These are phyloP conservation scores for Xylariomycetidae sp. DNA, from an alignment of 2,329 filamentous ascomycete genomes.

Conservation along the genomic window DNA sequence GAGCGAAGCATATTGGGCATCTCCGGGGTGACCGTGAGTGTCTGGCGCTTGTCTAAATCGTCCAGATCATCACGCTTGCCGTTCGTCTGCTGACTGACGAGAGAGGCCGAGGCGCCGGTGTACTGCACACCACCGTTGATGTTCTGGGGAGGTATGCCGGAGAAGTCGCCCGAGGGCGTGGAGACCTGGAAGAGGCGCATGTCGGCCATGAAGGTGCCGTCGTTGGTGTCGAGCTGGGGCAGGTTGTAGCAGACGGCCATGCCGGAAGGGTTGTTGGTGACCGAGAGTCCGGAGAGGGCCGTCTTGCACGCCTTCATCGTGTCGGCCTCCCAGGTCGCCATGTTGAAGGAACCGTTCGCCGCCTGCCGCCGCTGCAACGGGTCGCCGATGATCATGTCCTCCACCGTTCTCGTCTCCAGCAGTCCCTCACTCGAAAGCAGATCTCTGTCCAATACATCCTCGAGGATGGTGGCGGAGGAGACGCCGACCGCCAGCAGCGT, in stretches of 20 bases:
- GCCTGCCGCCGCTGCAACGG: conserved; percentile 15
- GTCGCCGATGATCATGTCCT: too few species aligned
- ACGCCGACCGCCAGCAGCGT: conserved; percentile 31
- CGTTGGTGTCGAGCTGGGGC: conserved; percentile 59
- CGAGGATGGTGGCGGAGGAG: conserved; percentile 19
- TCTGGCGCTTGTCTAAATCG: conserved; percentile 14
- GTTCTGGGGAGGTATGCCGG: conserved; percentile 43
- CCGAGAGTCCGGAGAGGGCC: conserved; percentile 48
- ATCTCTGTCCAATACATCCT: conserved; percentile 9
- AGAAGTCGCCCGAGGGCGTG: conserved; percentile 47
- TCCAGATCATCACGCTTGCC: conserved; percentile 3
- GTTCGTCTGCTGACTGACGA: conserved; percentile 28
- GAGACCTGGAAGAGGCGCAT: conserved; percentile 67
- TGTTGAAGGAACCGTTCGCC: conserved; percentile 35
- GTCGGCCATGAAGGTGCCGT: conserved; percentile 71
- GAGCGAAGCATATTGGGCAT: conserved; percentile 59
- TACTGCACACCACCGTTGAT: conserved; percentile 52
- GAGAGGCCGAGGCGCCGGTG: conserved; percentile 45
- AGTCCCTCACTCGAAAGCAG: too few species aligned
- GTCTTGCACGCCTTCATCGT: conserved; percentile 54
- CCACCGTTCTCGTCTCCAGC: too few species aligned
- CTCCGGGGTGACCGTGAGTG: conserved; percentile 26
- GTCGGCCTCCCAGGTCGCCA: conserved; percentile 48
- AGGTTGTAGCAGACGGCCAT: conserved; percentile 80
- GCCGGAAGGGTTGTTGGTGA: conserved; percentile 66